Evolutionary conservation across 2,329 filamentous ascomycete species (phyloP), one percentile per base, ranked within the genome.

Genomic region (Phialemonium atrogriseum): DNA sequence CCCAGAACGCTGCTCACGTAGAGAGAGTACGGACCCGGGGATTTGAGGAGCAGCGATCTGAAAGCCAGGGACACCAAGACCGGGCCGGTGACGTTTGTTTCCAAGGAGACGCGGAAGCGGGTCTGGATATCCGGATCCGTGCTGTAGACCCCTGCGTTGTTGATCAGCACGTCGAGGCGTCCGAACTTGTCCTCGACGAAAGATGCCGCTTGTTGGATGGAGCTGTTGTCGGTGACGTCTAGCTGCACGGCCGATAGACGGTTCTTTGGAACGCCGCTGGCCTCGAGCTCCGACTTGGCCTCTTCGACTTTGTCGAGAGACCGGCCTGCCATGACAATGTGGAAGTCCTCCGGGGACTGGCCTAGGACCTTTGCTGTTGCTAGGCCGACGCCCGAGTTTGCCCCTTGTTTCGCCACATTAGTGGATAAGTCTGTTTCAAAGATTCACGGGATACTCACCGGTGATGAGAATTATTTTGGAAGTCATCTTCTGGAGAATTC

Each of bases 1-100:
- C 54, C 59, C 41, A 60, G 51, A 4, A 40, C 31, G 13, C 52
- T 57, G 0, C 52, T 54, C 1, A 64, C 52, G 30, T 62, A 64
- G 1, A 66, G 43, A 5, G 64, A 34, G 2, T 59, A 54, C 3
- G 47, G 47, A 0, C 38, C 34, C 17, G 42, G 36, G 2, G 52
- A 40, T 20, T 39, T 46, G 10, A 27, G 42, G 0, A 60, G 39
- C 9, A 58, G 45, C 0, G 57, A 55, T 3, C 50, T 21, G 1
- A 54, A 34, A 0, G 35, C 42, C 2, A 53, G 43, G 0, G 48
- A 54, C 1, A 60, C 16, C 5, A 36, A 34, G 1, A 45, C 56
- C 4, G 47, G 38, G 8, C 54, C 54, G 5, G 54, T 33, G 9
- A 55, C 46, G 16, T 70, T 68, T 5, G 53, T 51, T 7, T 51